Percentiles rank a stretch among this genome's conserved stretches.
phyloP scores from a whole-genome alignment of 345 rosid genomes.

The Odontarrhena argentea region DNA sequence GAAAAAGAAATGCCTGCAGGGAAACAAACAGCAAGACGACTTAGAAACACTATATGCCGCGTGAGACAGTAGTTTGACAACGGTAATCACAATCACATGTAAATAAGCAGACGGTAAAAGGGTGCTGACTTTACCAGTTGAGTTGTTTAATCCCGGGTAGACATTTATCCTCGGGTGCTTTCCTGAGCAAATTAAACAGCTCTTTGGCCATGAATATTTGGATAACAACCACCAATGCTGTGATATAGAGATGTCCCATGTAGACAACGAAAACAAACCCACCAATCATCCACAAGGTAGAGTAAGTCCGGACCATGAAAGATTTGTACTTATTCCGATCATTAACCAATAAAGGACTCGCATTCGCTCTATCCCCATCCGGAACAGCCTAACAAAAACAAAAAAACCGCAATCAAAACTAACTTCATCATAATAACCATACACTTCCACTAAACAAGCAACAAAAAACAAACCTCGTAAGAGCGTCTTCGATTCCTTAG shows the following conservation, averaged over 20 bases:
- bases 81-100: neutral
- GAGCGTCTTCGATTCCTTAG: slow-evolving; percentile 72
- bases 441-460: slow-evolving; percentile 1
- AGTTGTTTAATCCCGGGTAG: slow-evolving; percentile 88
- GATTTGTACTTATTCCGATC: slow-evolving; percentile 81
- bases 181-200: slow-evolving; percentile 81
- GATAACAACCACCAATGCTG: slow-evolving; percentile 96
- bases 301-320: slow-evolving; percentile 73
- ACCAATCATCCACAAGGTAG: slow-evolving; percentile 93
- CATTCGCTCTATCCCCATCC: slow-evolving; percentile 63
- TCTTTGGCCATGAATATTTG: slow-evolving; percentile 94
- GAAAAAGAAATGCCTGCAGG: slow-evolving; percentile 92
- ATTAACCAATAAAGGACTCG: slow-evolving; percentile 60
- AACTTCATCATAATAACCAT: neutral
- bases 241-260: slow-evolving; percentile 95
- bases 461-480: slow-evolving; percentile 56
- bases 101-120: neutral
- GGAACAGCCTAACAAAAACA: slow-evolving; percentile 49
- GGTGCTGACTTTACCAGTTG: slow-evolving; percentile 61
- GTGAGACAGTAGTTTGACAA: slow-evolving; percentile 4
- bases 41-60: slow-evolving; percentile 7
- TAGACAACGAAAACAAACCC: slow-evolving; percentile 77
- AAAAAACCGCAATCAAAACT: neutral
- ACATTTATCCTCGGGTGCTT: slow-evolving; percentile 76
- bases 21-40: slow-evolving; percentile 10